These are phyloP conservation scores for Thelephora terrestris DNA, from an alignment of 1,284 basidiomycete genomes.

Conservation along the genomic window DNA sequence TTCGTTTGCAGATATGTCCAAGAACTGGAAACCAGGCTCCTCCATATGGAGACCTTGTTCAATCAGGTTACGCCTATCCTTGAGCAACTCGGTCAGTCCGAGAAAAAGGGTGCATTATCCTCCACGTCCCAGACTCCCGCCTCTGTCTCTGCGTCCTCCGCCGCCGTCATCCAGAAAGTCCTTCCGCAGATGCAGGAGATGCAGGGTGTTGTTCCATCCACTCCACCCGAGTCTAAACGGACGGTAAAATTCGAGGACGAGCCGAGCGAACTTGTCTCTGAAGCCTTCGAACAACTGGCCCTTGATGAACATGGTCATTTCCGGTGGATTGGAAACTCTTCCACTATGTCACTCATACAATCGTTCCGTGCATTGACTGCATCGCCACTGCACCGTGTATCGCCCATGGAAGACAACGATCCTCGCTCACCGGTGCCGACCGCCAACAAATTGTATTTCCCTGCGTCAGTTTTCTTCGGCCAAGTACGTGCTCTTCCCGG, in stretches of 20 bases:
- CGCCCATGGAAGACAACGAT: constrained; percentile 68
- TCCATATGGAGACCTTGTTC: constrained; percentile 78
- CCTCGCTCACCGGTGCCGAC: constrained; percentile 63
- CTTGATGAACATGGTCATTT: constrained; percentile 84
- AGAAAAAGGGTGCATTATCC: constrained; percentile 20
- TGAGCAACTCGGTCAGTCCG: constrained; percentile 47
- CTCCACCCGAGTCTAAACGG: constrained; percentile 21
- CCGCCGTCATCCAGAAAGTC: constrained; percentile 16
- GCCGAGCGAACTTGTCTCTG: constrained; percentile 34
- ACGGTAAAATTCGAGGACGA: constrained; percentile 58
- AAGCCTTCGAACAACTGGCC: constrained; percentile 78
- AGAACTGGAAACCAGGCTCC: constrained; percentile 71
- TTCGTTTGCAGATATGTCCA: constrained; percentile 63
- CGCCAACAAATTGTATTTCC: constrained; percentile 80
- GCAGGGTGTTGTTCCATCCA: constrained; percentile 23
- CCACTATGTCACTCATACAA: constrained; percentile 84
- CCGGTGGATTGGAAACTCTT: constrained; percentile 87
- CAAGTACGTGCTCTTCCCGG: constrained; percentile 75
- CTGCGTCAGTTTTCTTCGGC: constrained; percentile 80
- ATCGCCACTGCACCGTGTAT: constrained; percentile 63
- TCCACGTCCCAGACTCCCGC: constrained; percentile 11
- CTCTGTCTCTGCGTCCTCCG: constrained; percentile 9
- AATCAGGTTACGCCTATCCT: constrained; percentile 67
- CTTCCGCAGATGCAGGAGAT: constrained; percentile 19
- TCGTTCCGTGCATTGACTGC: constrained; percentile 72